Conservation (phyloP, 2,329 filamentous ascomycete genomes). For the Exophiala lecanii-corni region DNA sequence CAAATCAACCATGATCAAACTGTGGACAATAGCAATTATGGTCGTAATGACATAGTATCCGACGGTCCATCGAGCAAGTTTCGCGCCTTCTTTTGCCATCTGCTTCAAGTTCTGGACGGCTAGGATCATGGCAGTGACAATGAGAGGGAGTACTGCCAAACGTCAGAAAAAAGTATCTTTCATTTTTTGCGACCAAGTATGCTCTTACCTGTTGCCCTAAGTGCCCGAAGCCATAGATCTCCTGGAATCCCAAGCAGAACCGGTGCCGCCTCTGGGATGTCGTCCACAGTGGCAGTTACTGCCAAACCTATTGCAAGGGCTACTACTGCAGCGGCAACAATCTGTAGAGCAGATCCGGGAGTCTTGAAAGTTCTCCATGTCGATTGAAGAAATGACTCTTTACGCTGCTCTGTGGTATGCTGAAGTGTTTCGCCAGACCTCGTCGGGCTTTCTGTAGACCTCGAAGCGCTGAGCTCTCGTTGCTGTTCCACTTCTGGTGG, state of each 20-base stretch:
- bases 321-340: conserved; percentile 46
- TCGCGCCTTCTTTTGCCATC: conserved; percentile 42
- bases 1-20: conserved; percentile 43
- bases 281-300: conserved; percentile 40
- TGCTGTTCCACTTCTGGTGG: neutral
- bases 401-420: neutral
- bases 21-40: conserved; percentile 46
- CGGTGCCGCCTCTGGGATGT: conserved; percentile 41
- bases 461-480: neutral
- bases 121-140: conserved; percentile 50
- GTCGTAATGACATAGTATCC: conserved; percentile 50
- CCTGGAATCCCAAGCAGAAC: conserved; percentile 47
- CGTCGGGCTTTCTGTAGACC: neutral
- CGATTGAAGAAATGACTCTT: neutral
- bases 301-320: conserved; percentile 48
- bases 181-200: no score
- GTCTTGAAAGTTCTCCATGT: conserved; percentile 29
- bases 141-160: conserved; percentile 50
- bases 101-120: conserved; percentile 46
- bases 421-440: neutral
- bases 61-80: conserved; percentile 47
- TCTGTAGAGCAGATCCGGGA: conserved; percentile 47
- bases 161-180: no score
- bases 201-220: conserved; percentile 46
- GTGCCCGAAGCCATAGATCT: conserved; percentile 46